Evolutionary conservation across 176 grass and related monocot species (phyloP), one percentile per base, ranked within the genome.

Genomic region (Bothriochloa decipiens): DNA sequence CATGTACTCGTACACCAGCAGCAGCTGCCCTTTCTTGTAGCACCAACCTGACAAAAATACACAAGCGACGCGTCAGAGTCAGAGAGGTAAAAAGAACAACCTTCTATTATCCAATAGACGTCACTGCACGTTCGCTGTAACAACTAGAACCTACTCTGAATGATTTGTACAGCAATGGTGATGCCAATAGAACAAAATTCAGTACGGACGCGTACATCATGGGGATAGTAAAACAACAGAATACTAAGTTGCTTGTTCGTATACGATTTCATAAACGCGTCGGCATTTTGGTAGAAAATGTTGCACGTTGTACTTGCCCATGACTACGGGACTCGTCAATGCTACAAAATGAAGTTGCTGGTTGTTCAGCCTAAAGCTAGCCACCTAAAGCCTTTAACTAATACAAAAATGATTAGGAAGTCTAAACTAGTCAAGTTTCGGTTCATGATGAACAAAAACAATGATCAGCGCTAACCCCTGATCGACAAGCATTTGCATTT

Each of bases 1-100:
- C 95, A 95, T 95, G 95, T 88, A 95, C 80, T 95, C 95, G 77
- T 95, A 98, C 13, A 98, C 92, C 18, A 95, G 82, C 23, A 98
- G 89, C 40, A 90, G 55, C 49, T 83, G 64, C 0, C 88, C 83
- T 57, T 90, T 86, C n/a, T 87, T 82, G 65, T 90, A 72, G 77
- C 94, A 91, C 92, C 92, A 94, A 11, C 94, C 94, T 84, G 79
- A 14, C 9, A 42, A 1, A 25, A 55, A 67, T 12, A 1, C 39
- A 70, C 39, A 70, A 65, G 1, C 0, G 6, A 63, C 29, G 29
- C 60, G n/a, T 5, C 0, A 3, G 12, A 1, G 26, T 66, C 33
- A 69, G 35, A 65, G 7, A 1, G 28, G 28, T 0, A 9, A 29
- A 67, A 32, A 8, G 5, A 15, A 16, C 7, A 60, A 61, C 4